Evolutionary conservation across 2,329 filamentous ascomycete species (phyloP).

Genomic region (Cercospora citrullina): DNA sequence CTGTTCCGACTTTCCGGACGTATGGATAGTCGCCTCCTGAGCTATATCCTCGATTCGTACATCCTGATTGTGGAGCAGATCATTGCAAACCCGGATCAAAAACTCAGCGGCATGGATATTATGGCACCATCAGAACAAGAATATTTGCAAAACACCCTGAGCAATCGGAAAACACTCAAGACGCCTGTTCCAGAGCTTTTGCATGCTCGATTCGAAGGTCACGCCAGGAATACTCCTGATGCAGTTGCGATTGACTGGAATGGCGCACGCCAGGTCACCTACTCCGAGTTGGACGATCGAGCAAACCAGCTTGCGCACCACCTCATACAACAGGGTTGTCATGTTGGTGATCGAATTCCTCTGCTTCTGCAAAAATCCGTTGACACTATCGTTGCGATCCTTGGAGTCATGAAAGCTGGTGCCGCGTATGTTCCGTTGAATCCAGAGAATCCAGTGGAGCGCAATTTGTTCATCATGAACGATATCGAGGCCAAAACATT

Average conservation of each 20-base stretch:
- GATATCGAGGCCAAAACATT: slow-evolving; percentile 1
- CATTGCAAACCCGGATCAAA: background rate
- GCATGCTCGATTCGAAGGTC: background rate
- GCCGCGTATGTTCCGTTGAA: slow-evolving; percentile 10
- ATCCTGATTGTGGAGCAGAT: background rate
- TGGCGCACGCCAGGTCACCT: background rate
- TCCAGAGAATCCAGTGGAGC: slow-evolving; percentile 11
- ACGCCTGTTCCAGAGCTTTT: background rate
- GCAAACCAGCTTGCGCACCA: background rate
- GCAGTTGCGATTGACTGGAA: background rate
- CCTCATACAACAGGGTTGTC: background rate
- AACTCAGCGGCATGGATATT: background rate
- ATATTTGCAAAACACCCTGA: background rate
- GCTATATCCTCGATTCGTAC: background rate
- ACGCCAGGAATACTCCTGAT: background rate
- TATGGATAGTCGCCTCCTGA: background rate
- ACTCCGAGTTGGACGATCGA: background rate
- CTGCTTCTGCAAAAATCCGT: background rate
- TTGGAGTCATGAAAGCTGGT: slow-evolving; percentile 1
- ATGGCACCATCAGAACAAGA: background rate
- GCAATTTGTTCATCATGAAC: slow-evolving; percentile 10
- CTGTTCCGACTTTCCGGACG: background rate
- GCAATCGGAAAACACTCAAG: background rate
- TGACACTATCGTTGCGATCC: background rate
- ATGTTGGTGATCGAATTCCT: background rate